Base-by-base conservation (phyloP, 306 rosid species). In the Macrotyloma uniflorum region DNA sequence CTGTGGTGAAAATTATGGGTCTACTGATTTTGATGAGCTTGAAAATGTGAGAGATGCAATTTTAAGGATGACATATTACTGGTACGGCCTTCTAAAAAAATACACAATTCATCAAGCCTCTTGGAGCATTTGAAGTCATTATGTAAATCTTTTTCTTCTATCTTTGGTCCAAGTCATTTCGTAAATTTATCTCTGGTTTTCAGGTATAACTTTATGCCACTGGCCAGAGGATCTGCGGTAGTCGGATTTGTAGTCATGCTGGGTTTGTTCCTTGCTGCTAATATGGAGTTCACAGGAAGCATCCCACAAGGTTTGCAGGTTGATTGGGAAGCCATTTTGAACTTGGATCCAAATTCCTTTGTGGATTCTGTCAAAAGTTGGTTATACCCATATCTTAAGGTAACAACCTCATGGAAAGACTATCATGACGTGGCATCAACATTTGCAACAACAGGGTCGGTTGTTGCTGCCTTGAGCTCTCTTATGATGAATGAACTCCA, bases 161-260 rank as follows among this genome's bases (percentile, higher is more conserved):
- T 20, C 61, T 53, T 53, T 53, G 65, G 36, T 58, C 65, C 6
- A 24, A 58, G 26, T 63, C 69, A 18, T 61, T 77, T 47, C 62
- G 70, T 80, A 33, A 73, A 62, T 71, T 28, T 32, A 72, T 70
- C n/a, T 46, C 63, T 43, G 64, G 38, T 72, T 68, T 83, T 82
- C 86, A 95, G 98, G 99, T 93, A 93, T 89, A 89, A 95, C 75
- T 95, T 95, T 74, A 95, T 93, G 99, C 99, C 99, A 16, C 93
- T 95, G 47, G 91, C 98, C 19, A 91, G 98, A 80, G 99, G 99
- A 64, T 82, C 99, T 47, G 96, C 98, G 36, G 97, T 83, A 11
- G 94, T 89, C 18, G 99, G 98, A 80, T 88, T 93, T 53, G 80
- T 68, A 3, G 98, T 89, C 83, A 87, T 95, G 93, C 88, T 91